These are phyloP conservation scores for Penicilliopsis zonata DNA, from an alignment of 495 filamentous ascomycete genomes.

Conservation along the genomic window DNA sequence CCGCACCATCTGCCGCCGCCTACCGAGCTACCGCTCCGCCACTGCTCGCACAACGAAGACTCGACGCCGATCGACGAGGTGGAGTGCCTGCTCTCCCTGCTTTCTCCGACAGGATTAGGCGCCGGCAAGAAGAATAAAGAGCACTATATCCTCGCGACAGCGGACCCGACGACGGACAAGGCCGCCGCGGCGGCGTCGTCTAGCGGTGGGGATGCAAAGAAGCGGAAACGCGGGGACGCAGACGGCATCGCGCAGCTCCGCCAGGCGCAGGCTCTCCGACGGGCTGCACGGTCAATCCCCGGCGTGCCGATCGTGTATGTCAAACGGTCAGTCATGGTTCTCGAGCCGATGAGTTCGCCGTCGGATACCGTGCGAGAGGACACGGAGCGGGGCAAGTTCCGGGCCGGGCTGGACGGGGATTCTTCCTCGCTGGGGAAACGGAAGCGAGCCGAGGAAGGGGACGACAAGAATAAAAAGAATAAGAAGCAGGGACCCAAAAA, in stretches of 20 bases:
- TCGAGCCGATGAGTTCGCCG: slow-evolving; percentile 71
- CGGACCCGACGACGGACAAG: slow-evolving; percentile 22
- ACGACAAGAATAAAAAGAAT: slow-evolving; percentile 32
- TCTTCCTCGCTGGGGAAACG: slow-evolving; percentile 23
- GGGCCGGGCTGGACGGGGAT: slow-evolving; percentile 49
- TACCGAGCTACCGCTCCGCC: slow-evolving; percentile 59
- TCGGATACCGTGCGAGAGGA: slow-evolving; percentile 50
- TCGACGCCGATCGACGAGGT: slow-evolving; percentile 60
- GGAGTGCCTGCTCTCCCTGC: slow-evolving; percentile 67
- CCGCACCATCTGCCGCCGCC: slow-evolving; percentile 32
- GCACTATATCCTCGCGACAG: slow-evolving; percentile 77
- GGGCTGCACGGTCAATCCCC: slow-evolving; percentile 32
- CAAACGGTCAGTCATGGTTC: slow-evolving; percentile 74
- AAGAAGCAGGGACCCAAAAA: slow-evolving; percentile 59
- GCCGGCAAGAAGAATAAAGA: slow-evolving; percentile 62
- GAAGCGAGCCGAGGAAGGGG: slow-evolving; percentile 23
- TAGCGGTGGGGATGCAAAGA: slow-evolving; percentile 18
- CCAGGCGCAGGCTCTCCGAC: slow-evolving; percentile 21
- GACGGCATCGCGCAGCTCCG: slow-evolving; percentile 12
- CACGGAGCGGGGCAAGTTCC: slow-evolving; percentile 67
- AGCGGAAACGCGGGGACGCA: slow-evolving; percentile 14
- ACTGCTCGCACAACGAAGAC: slow-evolving; percentile 81
- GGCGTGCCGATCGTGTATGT: slow-evolving; percentile 78
- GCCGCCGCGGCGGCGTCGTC: slow-evolving; percentile 10
- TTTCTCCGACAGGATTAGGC: slow-evolving; percentile 63